These are phyloP conservation scores for Ilex aquifolium DNA, from an alignment of 257 asterid genomes.

Conservation along the genomic window DNA sequence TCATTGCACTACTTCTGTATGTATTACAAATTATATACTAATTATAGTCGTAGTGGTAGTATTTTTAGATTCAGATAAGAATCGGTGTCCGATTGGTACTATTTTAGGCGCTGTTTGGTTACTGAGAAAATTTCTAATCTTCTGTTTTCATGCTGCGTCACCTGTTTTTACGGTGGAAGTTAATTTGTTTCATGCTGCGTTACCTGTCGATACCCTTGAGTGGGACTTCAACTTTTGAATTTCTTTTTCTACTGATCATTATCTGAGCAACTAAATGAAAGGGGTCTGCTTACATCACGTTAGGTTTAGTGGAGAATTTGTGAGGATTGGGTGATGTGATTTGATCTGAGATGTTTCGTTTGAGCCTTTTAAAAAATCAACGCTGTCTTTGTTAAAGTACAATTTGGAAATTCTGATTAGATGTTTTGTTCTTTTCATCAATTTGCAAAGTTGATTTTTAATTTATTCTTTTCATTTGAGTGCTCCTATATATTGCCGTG, in stretches of 20 bases:
- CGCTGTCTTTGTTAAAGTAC: slow-evolving; percentile 11
- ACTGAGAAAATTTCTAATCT: slow-evolving; percentile 4
- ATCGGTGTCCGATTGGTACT: too few relatives aligned
- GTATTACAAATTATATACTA: background rate
- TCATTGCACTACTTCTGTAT: background rate
- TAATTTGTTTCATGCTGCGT: too few relatives aligned
- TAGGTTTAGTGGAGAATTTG: slow-evolving; percentile 28
- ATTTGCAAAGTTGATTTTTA: slow-evolving; percentile 25
- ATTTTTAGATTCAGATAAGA: too few relatives aligned
- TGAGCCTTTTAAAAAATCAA: background rate
- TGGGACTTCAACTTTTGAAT: too few relatives aligned
- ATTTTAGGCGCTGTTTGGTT: background rate
- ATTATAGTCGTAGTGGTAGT: too few relatives aligned
- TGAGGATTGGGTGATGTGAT: slow-evolving; percentile 30
- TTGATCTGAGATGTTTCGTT: slow-evolving; percentile 12
- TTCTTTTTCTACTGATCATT: too few relatives aligned
- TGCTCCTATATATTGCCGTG: slow-evolving; percentile 33
- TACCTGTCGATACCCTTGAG: too few relatives aligned
- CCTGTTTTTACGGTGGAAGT: too few relatives aligned
- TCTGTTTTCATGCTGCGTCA: too few relatives aligned
- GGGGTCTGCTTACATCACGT: background rate
- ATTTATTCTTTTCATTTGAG: slow-evolving; percentile 16
- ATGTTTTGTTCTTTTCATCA: slow-evolving; percentile 32
- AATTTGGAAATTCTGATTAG: slow-evolving; percentile 32
- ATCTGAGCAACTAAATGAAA: too few relatives aligned